A percentile compares a stretch with the other conserved stretches of the same genome.
phyloP scores from a whole-genome alignment of 441 rosid species.

The Populus tomentosa region DNA sequence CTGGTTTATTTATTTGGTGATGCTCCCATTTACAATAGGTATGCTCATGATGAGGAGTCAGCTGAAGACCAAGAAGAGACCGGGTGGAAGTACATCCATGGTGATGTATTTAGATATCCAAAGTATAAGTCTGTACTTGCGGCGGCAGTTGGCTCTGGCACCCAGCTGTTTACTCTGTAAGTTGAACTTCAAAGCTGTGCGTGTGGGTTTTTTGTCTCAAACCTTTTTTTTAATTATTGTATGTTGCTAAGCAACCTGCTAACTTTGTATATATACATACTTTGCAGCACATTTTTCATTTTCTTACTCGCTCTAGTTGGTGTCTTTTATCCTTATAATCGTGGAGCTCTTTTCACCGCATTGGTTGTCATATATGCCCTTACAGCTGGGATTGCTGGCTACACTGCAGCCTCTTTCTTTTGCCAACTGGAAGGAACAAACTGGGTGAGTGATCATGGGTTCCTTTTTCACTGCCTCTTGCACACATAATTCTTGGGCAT shows the following conservation, averaged over 20 bases:
- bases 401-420: conserved; percentile 61
- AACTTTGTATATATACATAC: background rate
- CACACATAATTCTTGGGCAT: background rate
- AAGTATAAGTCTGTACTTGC: conserved; percentile 50
- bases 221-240: background rate
- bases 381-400: conserved; percentile 70
- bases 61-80: conserved; percentile 72
- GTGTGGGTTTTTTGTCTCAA: background rate
- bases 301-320: conserved; percentile 70
- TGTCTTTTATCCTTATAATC: conserved; percentile 70
- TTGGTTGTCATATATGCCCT: conserved; percentile 66
- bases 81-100: conserved; percentile 72
- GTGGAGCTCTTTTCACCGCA: conserved; percentile 76
- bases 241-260: background rate
- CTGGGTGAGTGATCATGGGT: conserved; percentile 41
- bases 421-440: conserved; percentile 69
- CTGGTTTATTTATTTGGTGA: background rate
- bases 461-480: background rate
- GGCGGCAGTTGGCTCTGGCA: conserved; percentile 61
- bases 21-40: conserved; percentile 24
- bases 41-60: conserved; percentile 71
- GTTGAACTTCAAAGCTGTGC: conserved; percentile 9
- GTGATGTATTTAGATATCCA: conserved; percentile 63
- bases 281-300: conserved; percentile 47
- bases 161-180: conserved; percentile 63